Percentiles rank a stretch among this genome's conserved stretches.
Conservation (phyloP, 495 filamentous ascomycete genomes). For the Aspergillus asperescens region DNA sequence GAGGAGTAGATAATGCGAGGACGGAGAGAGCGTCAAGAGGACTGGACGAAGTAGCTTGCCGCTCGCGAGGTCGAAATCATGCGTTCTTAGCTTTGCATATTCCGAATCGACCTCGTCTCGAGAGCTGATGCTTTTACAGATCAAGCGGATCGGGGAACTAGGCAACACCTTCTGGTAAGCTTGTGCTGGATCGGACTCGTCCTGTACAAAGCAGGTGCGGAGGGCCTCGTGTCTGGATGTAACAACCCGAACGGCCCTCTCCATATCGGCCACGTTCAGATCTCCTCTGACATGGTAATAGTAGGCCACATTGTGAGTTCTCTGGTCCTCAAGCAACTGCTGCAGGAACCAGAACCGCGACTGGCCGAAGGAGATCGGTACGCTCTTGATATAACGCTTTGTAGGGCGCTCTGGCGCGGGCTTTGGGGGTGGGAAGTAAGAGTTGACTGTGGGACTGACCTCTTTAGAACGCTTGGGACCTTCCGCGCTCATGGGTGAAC, state of each 20-base stretch:
- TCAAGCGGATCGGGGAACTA: too few relatives aligned
- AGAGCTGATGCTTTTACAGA: too few relatives aligned
- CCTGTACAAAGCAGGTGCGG: constrained; percentile 5
- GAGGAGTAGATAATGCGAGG: not conserved
- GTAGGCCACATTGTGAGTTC: constrained; percentile 1
- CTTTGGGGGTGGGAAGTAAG: not conserved
- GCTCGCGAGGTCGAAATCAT: not conserved
- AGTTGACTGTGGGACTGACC: too few relatives aligned
- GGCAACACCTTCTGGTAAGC: too few relatives aligned
- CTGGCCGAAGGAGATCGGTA: not conserved
- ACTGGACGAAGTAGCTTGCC: not conserved
- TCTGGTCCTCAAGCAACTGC: constrained; percentile 5
- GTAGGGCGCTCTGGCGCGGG: too few relatives aligned
- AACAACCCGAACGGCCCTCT: not conserved
- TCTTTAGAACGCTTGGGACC: too few relatives aligned
- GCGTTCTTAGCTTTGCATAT: too few relatives aligned
- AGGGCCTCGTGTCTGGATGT: not conserved
- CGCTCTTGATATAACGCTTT: too few relatives aligned
- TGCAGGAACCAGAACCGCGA: constrained; percentile 2
- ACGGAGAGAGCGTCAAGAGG: not conserved
- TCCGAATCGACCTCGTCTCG: too few relatives aligned
- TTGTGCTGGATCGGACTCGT: not conserved
- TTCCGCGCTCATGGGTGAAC: too few relatives aligned
- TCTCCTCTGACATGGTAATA: not conserved
- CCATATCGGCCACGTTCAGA: not conserved